These are phyloP conservation scores for Chaetomium olivaceum DNA, from an alignment of 2,329 filamentous ascomycete genomes.

Conservation along the genomic window DNA sequence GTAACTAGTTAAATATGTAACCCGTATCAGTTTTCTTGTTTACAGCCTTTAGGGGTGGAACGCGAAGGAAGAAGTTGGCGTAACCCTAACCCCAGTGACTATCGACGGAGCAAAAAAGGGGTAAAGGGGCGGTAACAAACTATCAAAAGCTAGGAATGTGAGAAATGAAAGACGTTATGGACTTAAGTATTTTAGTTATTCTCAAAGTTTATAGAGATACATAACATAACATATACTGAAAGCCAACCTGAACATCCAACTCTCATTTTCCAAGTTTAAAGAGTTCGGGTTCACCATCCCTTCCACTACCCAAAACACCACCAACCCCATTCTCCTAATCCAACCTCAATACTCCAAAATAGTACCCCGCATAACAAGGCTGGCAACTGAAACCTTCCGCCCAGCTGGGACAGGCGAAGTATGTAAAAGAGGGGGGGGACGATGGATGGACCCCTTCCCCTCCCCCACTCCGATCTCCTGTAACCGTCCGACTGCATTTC, in stretches of 20 bases:
- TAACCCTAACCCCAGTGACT: neutral
- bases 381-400: slow-evolving; percentile 5
- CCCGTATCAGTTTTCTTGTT: neutral
- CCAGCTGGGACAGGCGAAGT: neutral
- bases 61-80: neutral
- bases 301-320: neutral
- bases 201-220: neutral
- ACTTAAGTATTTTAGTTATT: neutral
- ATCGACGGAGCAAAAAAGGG: neutral
- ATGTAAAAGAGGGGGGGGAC: neutral
- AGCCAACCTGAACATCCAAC: too few relatives aligned
- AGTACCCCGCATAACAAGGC: slow-evolving; percentile 12
- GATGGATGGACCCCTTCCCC: neutral
- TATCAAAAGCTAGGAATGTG: neutral
- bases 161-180: neutral
- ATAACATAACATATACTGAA: neutral
- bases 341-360: neutral
- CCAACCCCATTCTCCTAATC: neutral
- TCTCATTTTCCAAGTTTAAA: neutral
- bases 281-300: neutral
- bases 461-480: slow-evolving; percentile 4
- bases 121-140: neutral
- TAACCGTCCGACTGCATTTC: slow-evolving; percentile 20
- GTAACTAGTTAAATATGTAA: neutral
- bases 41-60: neutral